phyloP scores from a whole-genome alignment of 139 green algal species.

The Haematococcus lacustris region DNA sequence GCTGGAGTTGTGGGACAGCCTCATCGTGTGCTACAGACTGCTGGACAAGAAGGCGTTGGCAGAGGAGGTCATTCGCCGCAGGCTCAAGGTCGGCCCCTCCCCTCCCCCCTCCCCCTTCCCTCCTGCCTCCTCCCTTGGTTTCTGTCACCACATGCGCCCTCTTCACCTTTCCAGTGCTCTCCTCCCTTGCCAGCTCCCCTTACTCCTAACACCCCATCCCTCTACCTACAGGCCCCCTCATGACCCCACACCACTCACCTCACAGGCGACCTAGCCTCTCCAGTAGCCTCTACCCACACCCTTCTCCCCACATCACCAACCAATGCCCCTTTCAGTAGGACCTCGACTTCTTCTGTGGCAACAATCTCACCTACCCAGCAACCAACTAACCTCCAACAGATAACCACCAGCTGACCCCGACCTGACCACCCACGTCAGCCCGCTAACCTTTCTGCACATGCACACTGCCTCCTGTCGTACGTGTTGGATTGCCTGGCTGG shows the following conservation, averaged over 20 bases:
- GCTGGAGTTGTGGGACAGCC: conserved; percentile 82
- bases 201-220: background rate
- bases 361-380: too few relatives aligned
- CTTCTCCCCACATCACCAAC: too few relatives aligned
- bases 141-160: too few relatives aligned
- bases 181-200: background rate
- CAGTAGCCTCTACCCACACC: too few relatives aligned
- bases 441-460: background rate
- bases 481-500: background rate
- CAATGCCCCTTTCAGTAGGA: too few relatives aligned
- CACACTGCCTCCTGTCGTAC: background rate
- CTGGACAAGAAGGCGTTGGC: conserved; percentile 67
- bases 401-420: background rate
- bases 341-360: too few relatives aligned
- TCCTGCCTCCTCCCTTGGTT: too few relatives aligned
- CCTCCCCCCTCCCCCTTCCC: too few relatives aligned
- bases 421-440: background rate
- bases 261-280: too few relatives aligned
- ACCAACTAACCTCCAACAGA: too few relatives aligned
- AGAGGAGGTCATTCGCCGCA: conserved; percentile 54
- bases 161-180: background rate
- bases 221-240: background rate
- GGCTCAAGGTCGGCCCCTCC: conserved; percentile 46
- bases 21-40: conserved; percentile 84
- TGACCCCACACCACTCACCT: background rate